Percentiles rank a stretch among this genome's conserved stretches.
Conservation (phyloP, 108 stramenopile genomes). For the Epithemia pelagica region DNA sequence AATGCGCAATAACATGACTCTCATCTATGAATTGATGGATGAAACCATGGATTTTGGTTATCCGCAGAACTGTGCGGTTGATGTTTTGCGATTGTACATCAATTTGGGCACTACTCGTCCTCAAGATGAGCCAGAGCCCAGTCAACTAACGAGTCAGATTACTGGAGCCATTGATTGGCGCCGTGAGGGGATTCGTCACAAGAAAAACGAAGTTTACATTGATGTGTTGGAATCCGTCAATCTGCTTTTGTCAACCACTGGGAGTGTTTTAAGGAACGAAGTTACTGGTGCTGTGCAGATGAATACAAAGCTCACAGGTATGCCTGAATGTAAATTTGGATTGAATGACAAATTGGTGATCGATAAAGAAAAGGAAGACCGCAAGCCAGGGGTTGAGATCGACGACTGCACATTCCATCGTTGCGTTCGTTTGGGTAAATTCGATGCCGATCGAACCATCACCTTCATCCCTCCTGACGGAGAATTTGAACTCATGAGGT, state of each 20-base stretch:
- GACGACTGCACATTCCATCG: conserved; percentile 99
- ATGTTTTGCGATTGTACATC: conserved; percentile 95
- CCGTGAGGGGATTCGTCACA: conserved; percentile 96
- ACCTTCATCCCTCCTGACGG: conserved; percentile 99
- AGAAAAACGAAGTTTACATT: conserved; percentile 99
- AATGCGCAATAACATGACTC: conserved; percentile 96
- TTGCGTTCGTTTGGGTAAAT: conserved; percentile 95
- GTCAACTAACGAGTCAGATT: conserved; percentile 89
- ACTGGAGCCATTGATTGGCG: conserved; percentile 99
- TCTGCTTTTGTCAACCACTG: conserved; percentile 89
- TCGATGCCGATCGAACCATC: conserved; percentile 99
- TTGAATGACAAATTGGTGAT: conserved; percentile 99
- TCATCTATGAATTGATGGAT: conserved; percentile 98
- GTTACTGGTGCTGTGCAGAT: conserved; percentile 95
- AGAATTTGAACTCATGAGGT: conserved; percentile 99
- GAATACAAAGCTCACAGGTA: conserved; percentile 97
- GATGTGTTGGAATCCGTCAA: conserved; percentile 97
- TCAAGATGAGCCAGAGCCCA: conserved; percentile 73
- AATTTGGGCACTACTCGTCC: conserved; percentile 88
- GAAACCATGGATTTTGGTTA: conserved; percentile 99
- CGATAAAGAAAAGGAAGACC: conserved; percentile 80
- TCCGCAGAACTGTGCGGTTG: conserved; percentile 97
- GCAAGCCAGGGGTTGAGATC: conserved; percentile 92
- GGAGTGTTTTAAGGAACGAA: conserved; percentile 86
- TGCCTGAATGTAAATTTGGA: conserved; percentile 99